These are phyloP conservation scores for Ogataea parapolymorpha DNA, from an alignment of 805 yeast genomes.

Conservation along the genomic window DNA sequence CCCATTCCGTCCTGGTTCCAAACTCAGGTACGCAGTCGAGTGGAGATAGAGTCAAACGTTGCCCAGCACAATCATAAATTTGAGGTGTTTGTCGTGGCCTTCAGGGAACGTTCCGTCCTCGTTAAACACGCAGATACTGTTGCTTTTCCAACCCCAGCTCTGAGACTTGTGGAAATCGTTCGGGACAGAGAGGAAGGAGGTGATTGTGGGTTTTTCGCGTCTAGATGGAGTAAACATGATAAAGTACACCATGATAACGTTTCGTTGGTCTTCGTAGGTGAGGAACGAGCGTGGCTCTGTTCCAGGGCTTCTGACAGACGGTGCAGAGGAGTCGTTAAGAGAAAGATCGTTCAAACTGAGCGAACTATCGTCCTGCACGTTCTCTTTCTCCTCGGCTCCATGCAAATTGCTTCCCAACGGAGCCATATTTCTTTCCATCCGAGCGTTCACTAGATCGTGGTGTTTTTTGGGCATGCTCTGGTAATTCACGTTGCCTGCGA, in stretches of 20 bases:
- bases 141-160: slow-evolving; percentile 63
- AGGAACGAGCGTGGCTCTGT: slow-evolving; percentile 29
- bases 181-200: slow-evolving; percentile 55
- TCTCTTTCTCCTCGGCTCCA: slow-evolving; percentile 23
- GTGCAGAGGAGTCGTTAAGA: slow-evolving; percentile 12
- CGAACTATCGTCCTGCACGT: slow-evolving; percentile 25
- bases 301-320: background rate
- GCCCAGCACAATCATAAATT: slow-evolving; percentile 50
- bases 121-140: slow-evolving; percentile 49
- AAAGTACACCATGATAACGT: slow-evolving; percentile 46
- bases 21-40: slow-evolving; percentile 65
- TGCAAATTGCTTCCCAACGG: slow-evolving; percentile 5
- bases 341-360: slow-evolving; percentile 21
- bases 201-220: slow-evolving; percentile 41
- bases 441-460: slow-evolving; percentile 1
- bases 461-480: slow-evolving; percentile 22
- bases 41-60: slow-evolving; percentile 50
- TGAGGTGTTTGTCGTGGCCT: slow-evolving; percentile 42
- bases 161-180: slow-evolving; percentile 50
- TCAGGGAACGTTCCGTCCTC: slow-evolving; percentile 45
- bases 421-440: slow-evolving; percentile 2
- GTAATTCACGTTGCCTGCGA: slow-evolving; percentile 27
- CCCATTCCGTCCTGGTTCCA: slow-evolving; percentile 84
- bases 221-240: slow-evolving; percentile 54
- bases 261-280: slow-evolving; percentile 46